Percentiles rank a stretch among this genome's conserved stretches.
These are phyloP conservation scores for Penicillium sclerotigenum DNA, from an alignment of 2,329 filamentous ascomycete species.

Conservation along the genomic window DNA sequence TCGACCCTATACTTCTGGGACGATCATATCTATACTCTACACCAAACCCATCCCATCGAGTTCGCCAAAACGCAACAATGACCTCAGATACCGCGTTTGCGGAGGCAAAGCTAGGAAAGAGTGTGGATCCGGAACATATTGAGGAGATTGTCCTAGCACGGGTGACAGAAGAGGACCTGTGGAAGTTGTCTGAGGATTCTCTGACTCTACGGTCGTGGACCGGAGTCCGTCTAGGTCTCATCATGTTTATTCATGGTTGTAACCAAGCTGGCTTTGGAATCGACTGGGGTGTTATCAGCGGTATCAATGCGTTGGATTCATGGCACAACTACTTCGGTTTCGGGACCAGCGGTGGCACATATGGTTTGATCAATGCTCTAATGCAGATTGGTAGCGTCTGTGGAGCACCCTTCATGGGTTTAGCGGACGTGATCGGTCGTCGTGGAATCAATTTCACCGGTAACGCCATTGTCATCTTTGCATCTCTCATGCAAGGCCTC, in stretches of 20 bases:
- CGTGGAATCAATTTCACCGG: slow-evolving; percentile 50
- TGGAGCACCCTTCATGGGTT: slow-evolving; percentile 50
- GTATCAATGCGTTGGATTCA: slow-evolving; percentile 44
- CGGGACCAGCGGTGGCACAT: slow-evolving; percentile 39
- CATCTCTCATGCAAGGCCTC: slow-evolving; percentile 41
- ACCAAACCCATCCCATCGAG: neutral
- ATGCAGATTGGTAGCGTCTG: slow-evolving; percentile 49
- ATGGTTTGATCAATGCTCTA: slow-evolving; percentile 47
- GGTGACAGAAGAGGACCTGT: slow-evolving; percentile 48
- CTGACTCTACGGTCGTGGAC: slow-evolving; percentile 43
- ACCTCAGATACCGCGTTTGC: neutral
- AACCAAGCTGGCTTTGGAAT: slow-evolving; percentile 50
- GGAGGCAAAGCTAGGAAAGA: slow-evolving; percentile 8
- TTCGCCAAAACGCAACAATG: neutral
- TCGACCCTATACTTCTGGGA: neutral
- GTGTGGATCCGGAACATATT: slow-evolving; percentile 26
- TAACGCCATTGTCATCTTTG: slow-evolving; percentile 46
- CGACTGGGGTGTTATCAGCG: slow-evolving; percentile 51
- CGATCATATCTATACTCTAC: neutral
- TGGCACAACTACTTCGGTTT: slow-evolving; percentile 49
- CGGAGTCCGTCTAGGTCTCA: slow-evolving; percentile 41
- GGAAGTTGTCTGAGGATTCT: slow-evolving; percentile 42
- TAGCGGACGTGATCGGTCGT: slow-evolving; percentile 53
- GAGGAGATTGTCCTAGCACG: slow-evolving; percentile 48
- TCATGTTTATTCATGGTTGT: slow-evolving; percentile 49